A percentile compares a stretch with the other conserved stretches of the same genome.
These are phyloP conservation scores for Aspergillus nanangensis DNA, from an alignment of 495 filamentous ascomycete species.

Conservation along the genomic window DNA sequence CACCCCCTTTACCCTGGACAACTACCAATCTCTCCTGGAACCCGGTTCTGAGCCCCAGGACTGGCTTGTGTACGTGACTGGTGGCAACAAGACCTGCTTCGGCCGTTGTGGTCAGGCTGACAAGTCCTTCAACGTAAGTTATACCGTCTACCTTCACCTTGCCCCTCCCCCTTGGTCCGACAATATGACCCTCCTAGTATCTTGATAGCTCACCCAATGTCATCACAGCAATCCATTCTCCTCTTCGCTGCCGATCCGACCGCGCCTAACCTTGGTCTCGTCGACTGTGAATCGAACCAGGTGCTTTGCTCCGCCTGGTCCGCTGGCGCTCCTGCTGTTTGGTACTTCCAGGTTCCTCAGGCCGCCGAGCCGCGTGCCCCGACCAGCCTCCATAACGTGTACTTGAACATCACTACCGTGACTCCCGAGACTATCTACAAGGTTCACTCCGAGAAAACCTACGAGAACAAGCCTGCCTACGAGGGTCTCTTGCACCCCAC, in stretches of 20 bases:
- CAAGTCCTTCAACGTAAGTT: slow-evolving; percentile 54
- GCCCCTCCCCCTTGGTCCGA: not conserved
- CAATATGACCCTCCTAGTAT: no score
- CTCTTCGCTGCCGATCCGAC: slow-evolving; percentile 62
- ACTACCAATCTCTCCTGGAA: slow-evolving; percentile 67
- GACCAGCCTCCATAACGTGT: slow-evolving; percentile 50
- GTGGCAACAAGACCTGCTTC: slow-evolving; percentile 85
- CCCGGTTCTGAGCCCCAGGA: slow-evolving; percentile 64
- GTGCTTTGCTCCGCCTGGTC: slow-evolving; percentile 83
- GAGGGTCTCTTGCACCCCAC: slow-evolving; percentile 79
- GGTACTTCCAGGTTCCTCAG: slow-evolving; percentile 68
- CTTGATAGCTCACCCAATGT: no score
- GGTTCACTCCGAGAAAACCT: slow-evolving; percentile 59
- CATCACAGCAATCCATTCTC: slow-evolving; percentile 61
- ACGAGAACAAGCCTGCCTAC: slow-evolving; percentile 49
- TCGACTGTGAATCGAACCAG: slow-evolving; percentile 76
- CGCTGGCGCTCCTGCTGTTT: slow-evolving; percentile 63
- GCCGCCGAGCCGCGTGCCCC: slow-evolving; percentile 39
- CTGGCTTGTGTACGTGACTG: slow-evolving; percentile 78
- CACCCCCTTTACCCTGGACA: slow-evolving; percentile 58
- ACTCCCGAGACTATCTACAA: slow-evolving; percentile 58
- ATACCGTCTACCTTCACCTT: not conserved
- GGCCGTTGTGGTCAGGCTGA: slow-evolving; percentile 53
- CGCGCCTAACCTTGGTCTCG: slow-evolving; percentile 62
- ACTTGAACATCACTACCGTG: slow-evolving; percentile 62